Evolutionary conservation across 306 rosid genomes (phyloP), one percentile per base, ranked within the genome.

Genomic region (Citrullus mucosospermus): DNA sequence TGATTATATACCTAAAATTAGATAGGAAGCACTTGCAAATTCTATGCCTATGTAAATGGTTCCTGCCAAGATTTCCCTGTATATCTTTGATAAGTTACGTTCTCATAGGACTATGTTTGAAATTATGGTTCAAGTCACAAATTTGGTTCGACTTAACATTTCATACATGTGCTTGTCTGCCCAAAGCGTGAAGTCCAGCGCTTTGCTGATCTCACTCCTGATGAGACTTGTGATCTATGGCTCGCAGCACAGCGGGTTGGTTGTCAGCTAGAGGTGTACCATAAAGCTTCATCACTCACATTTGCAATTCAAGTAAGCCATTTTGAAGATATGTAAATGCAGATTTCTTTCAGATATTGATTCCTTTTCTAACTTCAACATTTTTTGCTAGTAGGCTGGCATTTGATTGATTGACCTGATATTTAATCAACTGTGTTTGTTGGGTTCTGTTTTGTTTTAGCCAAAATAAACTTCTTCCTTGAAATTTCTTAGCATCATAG

Each of bases 181-280:
- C 96, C 98, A n/a, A 92, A 88, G 88, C 96, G 97, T 22, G 97
- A 92, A 86, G 98, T 88, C 69, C 91, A 89, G 77, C 95, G 98
- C 60, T 90, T 94, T 46, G 78, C 69, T 69, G 98, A 94, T 87
- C 97, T 94, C 84, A 84, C 95, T 67, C 85, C 78, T 61, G 93
- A 92, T n/a, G 97, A 94, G 88, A 90, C 93, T 78, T 84, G 83
- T 81, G 97, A 94, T 85, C 80, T 95, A 51, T 95, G 98, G 98
- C 84, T 92, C 71, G 81, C 96, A 18, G 98, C 98, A 65, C 96
- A 91, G 77, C 91, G 86, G 88, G 81, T 92, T 80, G 98, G 96
- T 10, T 32, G 69, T 16, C 89, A 79, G 83, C 96, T 95, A 62
- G 98, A 95, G 89, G 80, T 67, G 77, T 87, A 89, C 88, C 96